Evolutionary conservation across 164 flowering plant species (phyloP), one percentile per base, ranked within the genome.

Genomic region (Kingdonia uniflora): DNA sequence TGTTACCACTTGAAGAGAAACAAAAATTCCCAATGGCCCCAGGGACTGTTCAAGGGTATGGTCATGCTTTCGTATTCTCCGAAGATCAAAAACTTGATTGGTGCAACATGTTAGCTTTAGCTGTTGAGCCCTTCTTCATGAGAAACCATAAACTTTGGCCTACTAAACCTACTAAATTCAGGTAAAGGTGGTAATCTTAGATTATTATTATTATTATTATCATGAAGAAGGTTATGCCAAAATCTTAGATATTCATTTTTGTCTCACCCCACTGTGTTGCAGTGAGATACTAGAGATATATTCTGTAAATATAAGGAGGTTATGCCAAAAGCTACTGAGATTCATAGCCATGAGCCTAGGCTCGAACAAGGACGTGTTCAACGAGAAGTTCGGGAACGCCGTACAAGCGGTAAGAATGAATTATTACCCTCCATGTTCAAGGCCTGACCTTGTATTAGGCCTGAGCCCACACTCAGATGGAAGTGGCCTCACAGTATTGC

Each of bases 101-200:
- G 97, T 84, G 89, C 70, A 87, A 90, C 77, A 87, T 87, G 97
- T 76, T 87, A 55, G 95, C 95, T 48, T 87, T 90, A 54, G 91
- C 82, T 0, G 39, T 87, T 49, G 62, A 68, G 54, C 68, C 71
- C 23, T 45, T 37, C 47, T 63, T 40, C 52, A 56, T 68, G 17
- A 68, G 71, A 51, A 59, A 63, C 43, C 65, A 64, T 16, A 63
- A 68, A 60, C 71, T 63, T 49, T 63, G 71, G 67, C 95, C 95
- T 33, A 66, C 73, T 21, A 76, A 79, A 2, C 95, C 95, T 39
- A 64, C 59, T 3, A 64, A 71, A 13, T 90, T 86, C 72, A 80
- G 92, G 97, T 84, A 69, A 37, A 35, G 1, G 41, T 39, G 11
- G 5, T 16, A 8, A n/a, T n/a, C 48, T 44, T 44, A 16, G 11